Evolutionary conservation across 192 early-diverging fungal genomes (phyloP).

Genomic region (Chytriomyces sp.): DNA sequence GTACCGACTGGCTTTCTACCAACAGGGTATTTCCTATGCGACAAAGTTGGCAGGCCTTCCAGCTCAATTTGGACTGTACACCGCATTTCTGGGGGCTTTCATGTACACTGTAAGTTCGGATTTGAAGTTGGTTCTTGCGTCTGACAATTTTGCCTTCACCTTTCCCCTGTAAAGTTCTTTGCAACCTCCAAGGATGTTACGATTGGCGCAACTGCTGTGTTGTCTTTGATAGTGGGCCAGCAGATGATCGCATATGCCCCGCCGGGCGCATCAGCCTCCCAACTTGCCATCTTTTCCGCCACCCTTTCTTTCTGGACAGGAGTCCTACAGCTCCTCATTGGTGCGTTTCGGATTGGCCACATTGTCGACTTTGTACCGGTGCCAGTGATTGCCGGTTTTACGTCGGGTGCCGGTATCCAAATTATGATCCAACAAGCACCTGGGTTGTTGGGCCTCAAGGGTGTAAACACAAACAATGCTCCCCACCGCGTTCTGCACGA

Average conservation of each 20-base stretch:
- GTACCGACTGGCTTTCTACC: slow-evolving; percentile 10
- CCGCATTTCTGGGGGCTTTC: slow-evolving; percentile 68
- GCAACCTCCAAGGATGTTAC: background rate
- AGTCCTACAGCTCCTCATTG: slow-evolving; percentile 61
- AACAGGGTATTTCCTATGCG: slow-evolving; percentile 64
- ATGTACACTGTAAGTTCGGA: slow-evolving; percentile 71
- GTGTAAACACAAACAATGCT: slow-evolving; percentile 68
- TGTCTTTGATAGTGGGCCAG: background rate
- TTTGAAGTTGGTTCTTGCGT: background rate
- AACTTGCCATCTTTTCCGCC: slow-evolving; percentile 46
- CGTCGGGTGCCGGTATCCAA: slow-evolving; percentile 76
- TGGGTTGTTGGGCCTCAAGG: slow-evolving; percentile 76
- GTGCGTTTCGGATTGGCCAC: slow-evolving; percentile 77
- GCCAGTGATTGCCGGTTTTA: slow-evolving; percentile 73
- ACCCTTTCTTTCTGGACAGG: slow-evolving; percentile 73
- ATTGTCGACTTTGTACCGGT: slow-evolving; percentile 83
- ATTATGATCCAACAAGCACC: slow-evolving; percentile 83
- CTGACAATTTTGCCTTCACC: too few relatives aligned
- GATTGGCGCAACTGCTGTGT: background rate
- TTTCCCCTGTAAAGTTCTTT: background rate
- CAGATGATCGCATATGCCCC: slow-evolving; percentile 34
- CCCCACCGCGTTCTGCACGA: slow-evolving; percentile 78
- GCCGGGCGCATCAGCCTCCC: background rate
- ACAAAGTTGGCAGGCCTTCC: slow-evolving; percentile 71
- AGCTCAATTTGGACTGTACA: slow-evolving; percentile 75